Base-by-base conservation (phyloP, 2,329 filamentous ascomycete species). In the Colletotrichum coccodes region DNA sequence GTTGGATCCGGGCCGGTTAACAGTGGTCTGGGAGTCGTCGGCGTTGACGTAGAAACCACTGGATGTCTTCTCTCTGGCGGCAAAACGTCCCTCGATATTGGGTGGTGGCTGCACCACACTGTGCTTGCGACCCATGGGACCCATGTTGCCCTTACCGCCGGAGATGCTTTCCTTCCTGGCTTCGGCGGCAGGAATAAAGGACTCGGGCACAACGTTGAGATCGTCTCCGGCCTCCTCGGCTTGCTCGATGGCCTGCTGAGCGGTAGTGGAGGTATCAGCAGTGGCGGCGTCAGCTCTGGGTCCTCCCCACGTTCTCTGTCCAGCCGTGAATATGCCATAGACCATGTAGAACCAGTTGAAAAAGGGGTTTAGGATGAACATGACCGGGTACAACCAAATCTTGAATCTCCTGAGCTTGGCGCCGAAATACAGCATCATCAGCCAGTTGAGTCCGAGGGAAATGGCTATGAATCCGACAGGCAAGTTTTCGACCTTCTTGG, bases 341-440 rank as follows among this genome's bases (percentile, higher is more conserved):
- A 97, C 92, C 92, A 98, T 97, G 83, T 98, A 98, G 67, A 94
- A 89, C 95, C 95, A 98, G 81, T 98, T 98, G 86, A 98, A 95
- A 77, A 98, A 97, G 0, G 96, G 95, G 76, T 98, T 98, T 71
- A 98, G 80, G 53, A 97, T 82, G 78, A 98, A 98, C 94, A 98
- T 98, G 71, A 98, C 75, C 0, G 95, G 95, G 77, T 98, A 98
- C 6, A 98, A 85, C 91, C 94, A 95, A 71, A 97, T 92, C 84
- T 99, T 98, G 84, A 92, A 98, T 12, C 96, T 89, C 70, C 91
- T 91, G 56, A 98, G 87, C 80, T 94, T 94, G 63, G 91, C 88
- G 28, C 94, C 95, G 79, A 98, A 98, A 83, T 97, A 98, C 70
- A 98, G 83, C 95, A 98, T 98, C 78, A 98, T 89, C 57, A 94